A percentile compares a stretch with the other conserved stretches of the same genome.
These are phyloP conservation scores for Paramecium biaurelia DNA, from an alignment of 73 alveolate genomes.

Conservation along the genomic window DNA sequence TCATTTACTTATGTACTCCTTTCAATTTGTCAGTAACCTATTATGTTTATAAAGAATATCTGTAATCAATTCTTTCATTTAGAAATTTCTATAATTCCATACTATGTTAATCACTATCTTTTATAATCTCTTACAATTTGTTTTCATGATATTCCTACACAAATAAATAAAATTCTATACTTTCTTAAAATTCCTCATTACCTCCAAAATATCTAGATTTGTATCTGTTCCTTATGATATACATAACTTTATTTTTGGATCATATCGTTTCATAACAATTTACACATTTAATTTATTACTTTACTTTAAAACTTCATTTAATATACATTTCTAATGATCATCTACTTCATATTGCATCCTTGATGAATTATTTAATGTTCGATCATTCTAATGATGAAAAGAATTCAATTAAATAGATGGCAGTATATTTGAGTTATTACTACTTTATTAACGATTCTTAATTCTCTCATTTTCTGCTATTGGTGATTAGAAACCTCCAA, in stretches of 20 bases:
- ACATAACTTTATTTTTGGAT: slow-evolving; percentile 44
- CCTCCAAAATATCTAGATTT: neutral
- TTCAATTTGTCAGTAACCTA: neutral
- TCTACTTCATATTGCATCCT: slow-evolving; percentile 12
- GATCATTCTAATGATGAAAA: neutral
- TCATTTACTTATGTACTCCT: neutral
- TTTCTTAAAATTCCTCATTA: neutral
- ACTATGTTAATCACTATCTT: neutral
- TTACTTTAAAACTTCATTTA: neutral
- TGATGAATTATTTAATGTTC: neutral
- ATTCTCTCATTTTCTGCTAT: neutral
- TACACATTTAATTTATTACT: slow-evolving; percentile 32
- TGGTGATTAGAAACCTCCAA: neutral
- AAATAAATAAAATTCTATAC: neutral
- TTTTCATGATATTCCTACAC: slow-evolving; percentile 18
- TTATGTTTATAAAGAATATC: neutral
- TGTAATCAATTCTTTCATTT: neutral
- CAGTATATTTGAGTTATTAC: neutral
- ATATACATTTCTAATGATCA: neutral
- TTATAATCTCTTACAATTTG: neutral
- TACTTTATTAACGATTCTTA: neutral
- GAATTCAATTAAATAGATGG: neutral
- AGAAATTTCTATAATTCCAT: neutral
- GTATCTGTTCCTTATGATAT: slow-evolving; percentile 31
- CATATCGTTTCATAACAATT: slow-evolving; percentile 47